Evolutionary conservation across 768 basidiomycete species (phyloP).

Genomic region (Zangia roseola): DNA sequence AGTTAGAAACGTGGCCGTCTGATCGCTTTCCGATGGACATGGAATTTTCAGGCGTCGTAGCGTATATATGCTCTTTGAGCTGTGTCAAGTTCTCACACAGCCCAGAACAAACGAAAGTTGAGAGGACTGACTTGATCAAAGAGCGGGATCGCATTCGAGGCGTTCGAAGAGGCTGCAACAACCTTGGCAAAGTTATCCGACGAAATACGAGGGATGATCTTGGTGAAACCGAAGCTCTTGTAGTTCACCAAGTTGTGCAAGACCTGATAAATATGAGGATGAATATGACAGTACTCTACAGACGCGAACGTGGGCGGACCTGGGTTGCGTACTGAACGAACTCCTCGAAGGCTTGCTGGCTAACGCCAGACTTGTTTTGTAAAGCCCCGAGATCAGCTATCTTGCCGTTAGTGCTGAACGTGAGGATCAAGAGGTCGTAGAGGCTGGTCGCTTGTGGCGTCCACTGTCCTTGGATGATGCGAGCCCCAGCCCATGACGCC

Average conservation of each 20-base stretch:
- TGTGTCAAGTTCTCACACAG: conserved; percentile 26
- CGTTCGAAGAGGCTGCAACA: conserved; percentile 59
- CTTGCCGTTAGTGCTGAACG: conserved; percentile 59
- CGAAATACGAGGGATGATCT: conserved; percentile 75
- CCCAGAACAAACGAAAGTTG: background rate
- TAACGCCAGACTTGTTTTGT: conserved; percentile 52
- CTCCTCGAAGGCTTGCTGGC: conserved; percentile 62
- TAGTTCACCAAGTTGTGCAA: conserved; percentile 59
- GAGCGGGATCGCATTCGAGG: conserved; percentile 50
- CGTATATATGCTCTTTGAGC: conserved; percentile 77
- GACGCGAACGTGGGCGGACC: conserved; percentile 36
- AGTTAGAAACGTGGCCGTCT: conserved; percentile 79
- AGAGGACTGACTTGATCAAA: conserved; percentile 56
- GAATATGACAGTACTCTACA: background rate
- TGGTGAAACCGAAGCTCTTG: conserved; percentile 81
- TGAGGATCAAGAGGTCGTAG: conserved; percentile 69
- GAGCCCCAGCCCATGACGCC: conserved; percentile 82
- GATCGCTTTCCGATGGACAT: conserved; percentile 79
- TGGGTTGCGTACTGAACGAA: conserved; percentile 73
- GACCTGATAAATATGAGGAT: conserved; percentile 22
- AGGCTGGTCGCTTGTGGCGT: conserved; percentile 65
- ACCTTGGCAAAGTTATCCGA: conserved; percentile 61
- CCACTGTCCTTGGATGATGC: conserved; percentile 85
- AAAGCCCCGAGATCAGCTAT: conserved; percentile 57
- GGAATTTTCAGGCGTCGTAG: conserved; percentile 57